phyloP scores from a whole-genome alignment of 169 alveolate genomes.

The Eimeria praecox region DNA sequence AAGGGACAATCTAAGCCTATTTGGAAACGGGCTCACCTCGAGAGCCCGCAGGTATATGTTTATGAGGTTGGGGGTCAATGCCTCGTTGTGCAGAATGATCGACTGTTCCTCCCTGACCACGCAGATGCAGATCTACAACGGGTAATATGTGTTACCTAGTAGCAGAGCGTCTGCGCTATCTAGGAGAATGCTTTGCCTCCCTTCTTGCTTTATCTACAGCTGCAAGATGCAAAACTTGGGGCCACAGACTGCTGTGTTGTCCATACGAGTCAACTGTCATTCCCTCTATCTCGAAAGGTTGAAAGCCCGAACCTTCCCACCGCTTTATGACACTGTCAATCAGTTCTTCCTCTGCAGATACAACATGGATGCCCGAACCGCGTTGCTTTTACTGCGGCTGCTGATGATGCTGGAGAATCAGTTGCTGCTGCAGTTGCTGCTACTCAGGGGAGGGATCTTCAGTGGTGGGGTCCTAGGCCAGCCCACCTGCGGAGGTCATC shows the following conservation, averaged over 20 bases:
- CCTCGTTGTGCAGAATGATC: slow-evolving; percentile 9
- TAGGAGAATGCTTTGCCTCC: neutral
- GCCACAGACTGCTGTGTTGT: neutral
- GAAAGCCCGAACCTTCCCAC: slow-evolving; percentile 32
- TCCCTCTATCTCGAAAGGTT: slow-evolving; percentile 24
- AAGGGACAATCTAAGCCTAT: neutral
- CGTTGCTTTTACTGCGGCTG: neutral
- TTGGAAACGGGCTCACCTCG: slow-evolving; percentile 17
- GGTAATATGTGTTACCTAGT: neutral
- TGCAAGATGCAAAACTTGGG: neutral
- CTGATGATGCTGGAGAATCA: neutral
- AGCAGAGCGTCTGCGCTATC: neutral
- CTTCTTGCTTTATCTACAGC: neutral
- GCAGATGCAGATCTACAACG: neutral
- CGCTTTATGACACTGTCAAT: neutral
- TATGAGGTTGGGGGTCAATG: slow-evolving; percentile 50
- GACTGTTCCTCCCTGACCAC: slow-evolving; percentile 23
- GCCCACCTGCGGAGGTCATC: slow-evolving; percentile 28
- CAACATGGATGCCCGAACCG: neutral
- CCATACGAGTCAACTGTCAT: slow-evolving; percentile 49
- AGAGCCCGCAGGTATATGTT: slow-evolving; percentile 32
- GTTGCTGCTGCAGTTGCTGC: slow-evolving; percentile 16
- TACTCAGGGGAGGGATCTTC: neutral
- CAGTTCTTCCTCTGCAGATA: slow-evolving; percentile 65
- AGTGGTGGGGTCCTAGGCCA: neutral